Percentiles rank a stretch among this genome's conserved stretches.
Evolutionary conservation across 768 basidiomycete genomes (phyloP).

Genomic region (Galerina marginata): DNA sequence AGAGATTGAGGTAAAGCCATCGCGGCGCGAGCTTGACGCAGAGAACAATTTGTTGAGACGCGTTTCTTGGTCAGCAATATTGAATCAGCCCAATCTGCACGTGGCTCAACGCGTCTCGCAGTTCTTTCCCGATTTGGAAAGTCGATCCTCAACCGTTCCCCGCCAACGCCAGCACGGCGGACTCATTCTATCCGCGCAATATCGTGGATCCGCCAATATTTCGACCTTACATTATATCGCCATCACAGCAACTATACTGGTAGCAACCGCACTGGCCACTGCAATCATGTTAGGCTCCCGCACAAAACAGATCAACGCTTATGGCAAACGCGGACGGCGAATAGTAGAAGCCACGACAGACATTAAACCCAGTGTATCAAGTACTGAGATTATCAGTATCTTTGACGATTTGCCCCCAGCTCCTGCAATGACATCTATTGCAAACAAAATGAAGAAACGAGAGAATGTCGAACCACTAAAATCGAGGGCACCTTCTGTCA

Average conservation of each 20-base stretch:
- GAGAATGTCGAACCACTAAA: constrained; percentile 43
- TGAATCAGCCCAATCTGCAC: neutral
- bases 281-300: constrained; percentile 58
- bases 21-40: neutral
- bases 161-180: neutral
- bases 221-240: neutral
- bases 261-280: constrained; percentile 7
- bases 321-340: constrained; percentile 67
- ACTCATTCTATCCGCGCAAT: constrained; percentile 1
- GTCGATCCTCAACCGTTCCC: constrained; percentile 2
- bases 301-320: constrained; percentile 70
- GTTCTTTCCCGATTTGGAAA: constrained; percentile 16
- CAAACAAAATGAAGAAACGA: constrained; percentile 52
- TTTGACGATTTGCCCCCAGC: constrained; percentile 52
- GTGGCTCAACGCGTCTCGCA: constrained; percentile 18
- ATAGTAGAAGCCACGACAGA: constrained; percentile 53
- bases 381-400: constrained; percentile 38
- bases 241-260: constrained; percentile 6
- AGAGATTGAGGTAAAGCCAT: constrained; percentile 85
- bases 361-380: constrained; percentile 27
- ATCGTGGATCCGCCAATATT: constrained; percentile 1
- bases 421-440: constrained; percentile 40
- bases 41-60: too few species aligned
- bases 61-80: too few species aligned
- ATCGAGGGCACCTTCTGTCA: constrained; percentile 39